Percentiles rank a stretch among this genome's conserved stretches.
Conservation (phyloP, 371 early-diverging fungal species). For the Haplosporangium sp. region DNA sequence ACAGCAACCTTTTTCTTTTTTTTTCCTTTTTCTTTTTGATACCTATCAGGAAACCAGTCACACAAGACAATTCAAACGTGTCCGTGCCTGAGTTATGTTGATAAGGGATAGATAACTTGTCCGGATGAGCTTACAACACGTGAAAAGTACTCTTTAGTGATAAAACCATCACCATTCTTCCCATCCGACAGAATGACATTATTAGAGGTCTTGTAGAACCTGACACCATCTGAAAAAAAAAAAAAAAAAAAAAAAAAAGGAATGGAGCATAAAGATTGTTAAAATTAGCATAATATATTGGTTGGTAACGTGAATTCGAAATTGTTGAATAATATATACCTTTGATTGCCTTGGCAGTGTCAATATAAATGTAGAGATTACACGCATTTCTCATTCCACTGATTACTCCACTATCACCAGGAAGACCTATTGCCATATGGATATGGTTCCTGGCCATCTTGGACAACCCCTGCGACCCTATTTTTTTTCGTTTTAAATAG, state of each 20-base stretch:
- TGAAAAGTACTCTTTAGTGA: slow-evolving; percentile 74
- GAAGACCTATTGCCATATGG: slow-evolving; percentile 84
- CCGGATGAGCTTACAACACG: slow-evolving; percentile 32
- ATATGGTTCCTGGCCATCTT: slow-evolving; percentile 91
- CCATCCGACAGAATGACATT: slow-evolving; percentile 85
- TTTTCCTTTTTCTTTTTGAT: too few relatives aligned
- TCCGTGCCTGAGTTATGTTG: not conserved
- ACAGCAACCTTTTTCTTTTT: not conserved
- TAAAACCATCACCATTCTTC: slow-evolving; percentile 71
- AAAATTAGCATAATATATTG: not conserved
- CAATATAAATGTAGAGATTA: slow-evolving; percentile 81
- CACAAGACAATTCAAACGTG: not conserved
- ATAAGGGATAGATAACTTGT: slow-evolving; percentile 25
- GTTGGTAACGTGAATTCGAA: too few relatives aligned
- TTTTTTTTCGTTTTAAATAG: not conserved
- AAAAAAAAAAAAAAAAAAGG: slow-evolving; percentile 5
- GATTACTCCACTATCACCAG: slow-evolving; percentile 74
- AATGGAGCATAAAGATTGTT: not conserved
- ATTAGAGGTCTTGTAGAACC: slow-evolving; percentile 81
- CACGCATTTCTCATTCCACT: slow-evolving; percentile 81
- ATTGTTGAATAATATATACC: slow-evolving; percentile 52
- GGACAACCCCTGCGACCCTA: slow-evolving; percentile 66
- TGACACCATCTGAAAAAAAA: slow-evolving; percentile 71
- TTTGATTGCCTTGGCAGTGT: slow-evolving; percentile 72
- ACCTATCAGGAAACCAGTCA: not conserved